Evolutionary conservation across 768 basidiomycete genomes (phyloP).

Genomic region (Phylloporus rhodoxanthus): DNA sequence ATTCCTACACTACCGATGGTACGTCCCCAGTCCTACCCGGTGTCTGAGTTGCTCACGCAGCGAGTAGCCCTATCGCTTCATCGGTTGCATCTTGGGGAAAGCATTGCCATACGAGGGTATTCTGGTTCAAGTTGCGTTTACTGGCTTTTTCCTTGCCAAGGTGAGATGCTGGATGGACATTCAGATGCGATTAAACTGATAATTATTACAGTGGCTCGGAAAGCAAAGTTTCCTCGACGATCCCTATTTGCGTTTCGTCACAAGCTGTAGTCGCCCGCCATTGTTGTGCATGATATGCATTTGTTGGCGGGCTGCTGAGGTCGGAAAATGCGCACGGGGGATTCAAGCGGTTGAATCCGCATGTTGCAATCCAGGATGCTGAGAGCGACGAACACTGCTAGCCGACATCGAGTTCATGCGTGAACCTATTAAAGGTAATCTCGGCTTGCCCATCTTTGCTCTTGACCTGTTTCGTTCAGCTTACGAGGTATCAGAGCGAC

Average conservation of each 20-base stretch:
- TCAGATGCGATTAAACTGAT: neutral
- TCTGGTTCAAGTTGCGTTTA: constrained; percentile 90
- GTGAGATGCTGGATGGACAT: constrained; percentile 30
- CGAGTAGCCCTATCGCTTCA: constrained; percentile 73
- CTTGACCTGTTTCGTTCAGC: constrained; percentile 32
- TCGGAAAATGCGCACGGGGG: constrained; percentile 40
- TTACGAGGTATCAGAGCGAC: constrained; percentile 66
- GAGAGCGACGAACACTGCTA: constrained; percentile 66
- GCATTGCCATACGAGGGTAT: constrained; percentile 97
- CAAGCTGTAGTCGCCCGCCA: constrained; percentile 86
- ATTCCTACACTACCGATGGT: constrained; percentile 86
- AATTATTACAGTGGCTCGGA: constrained; percentile 70
- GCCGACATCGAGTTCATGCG: constrained; percentile 80
- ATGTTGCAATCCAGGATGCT: constrained; percentile 82
- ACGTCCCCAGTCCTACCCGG: constrained; percentile 17
- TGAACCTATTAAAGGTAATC: constrained; percentile 84
- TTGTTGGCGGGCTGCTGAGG: neutral
- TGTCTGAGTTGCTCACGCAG: neutral
- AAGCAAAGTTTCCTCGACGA: constrained; percentile 92
- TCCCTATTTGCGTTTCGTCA: constrained; percentile 83
- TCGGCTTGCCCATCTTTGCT: neutral
- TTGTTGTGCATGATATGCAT: constrained; percentile 54
- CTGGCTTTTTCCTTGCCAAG: constrained; percentile 91
- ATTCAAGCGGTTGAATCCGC: constrained; percentile 81
- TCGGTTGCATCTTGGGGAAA: constrained; percentile 91